Base-by-base conservation (phyloP, 441 rosid species). In the Adansonia madagascariensis region DNA sequence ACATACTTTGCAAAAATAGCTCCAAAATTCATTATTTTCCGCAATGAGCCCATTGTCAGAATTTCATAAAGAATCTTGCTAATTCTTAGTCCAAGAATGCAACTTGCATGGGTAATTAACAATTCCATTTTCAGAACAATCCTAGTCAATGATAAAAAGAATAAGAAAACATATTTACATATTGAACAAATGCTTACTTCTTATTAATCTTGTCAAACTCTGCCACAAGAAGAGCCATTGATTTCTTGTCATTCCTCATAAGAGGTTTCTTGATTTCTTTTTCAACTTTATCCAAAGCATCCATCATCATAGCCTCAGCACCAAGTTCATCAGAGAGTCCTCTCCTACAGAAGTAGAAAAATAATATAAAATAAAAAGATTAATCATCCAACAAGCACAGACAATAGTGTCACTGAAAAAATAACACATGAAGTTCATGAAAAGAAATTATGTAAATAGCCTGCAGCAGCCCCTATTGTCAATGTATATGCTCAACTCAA, bases 221-320 rank as follows among this genome's bases (percentile, higher is more conserved):
- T 15, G 93, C 91, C 83, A 77, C 67, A 47, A 97, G 88, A 86
- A 94, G 89, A 80, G 92, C 87, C 98, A 94, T 93, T 81, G 90
- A 94, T 86, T 91, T 89, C 92, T 92, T 90, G 78, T 97, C 99
- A 56, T 85, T 79, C 88, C 98, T 92, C 94, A 97, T 71, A 47
- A 97, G 95, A 85, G 98, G 99, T 79, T 91, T 92, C 87, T 97
- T 92, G 35, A 97, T 86, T 78, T 97, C 97, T 46, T 88, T 92
- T 65, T 97, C 99, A 76, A 94, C 89, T 85, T 92, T 97, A 76
- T 94, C 99, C 83, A 97, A 77, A 61, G 98, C 98, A 79, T 94
- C 95, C 79, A 94, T 89, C 97, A 93, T 97, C 99, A 92, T 88
- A 64, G 89, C 89, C 90, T 96, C 98, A 11, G 89, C 92, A 81